Base-by-base conservation (phyloP, 257 asterid genomes). In the Penstemon barbatus region DNA sequence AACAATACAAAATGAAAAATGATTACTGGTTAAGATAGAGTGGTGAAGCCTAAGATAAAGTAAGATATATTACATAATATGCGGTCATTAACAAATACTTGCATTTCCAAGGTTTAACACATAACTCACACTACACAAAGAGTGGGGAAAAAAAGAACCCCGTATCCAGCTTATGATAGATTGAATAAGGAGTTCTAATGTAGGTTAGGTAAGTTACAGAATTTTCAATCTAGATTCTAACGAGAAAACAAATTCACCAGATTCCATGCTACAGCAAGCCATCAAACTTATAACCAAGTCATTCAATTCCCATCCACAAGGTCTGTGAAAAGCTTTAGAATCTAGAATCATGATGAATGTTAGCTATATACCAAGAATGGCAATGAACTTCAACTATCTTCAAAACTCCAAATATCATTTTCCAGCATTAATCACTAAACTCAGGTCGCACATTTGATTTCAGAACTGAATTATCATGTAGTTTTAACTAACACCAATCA, bases 151-250 rank as follows among this genome's bases (percentile, higher is more conserved):
- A 4, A 40, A 65, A 11, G 56, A 36, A 41, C 8, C 57, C 6
- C 7, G 49, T 33, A 62, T 62, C 54, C 46, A 64, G 67, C 53
- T 65, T 3, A 36, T 6, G 5, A 45, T 68, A 58, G 37, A 46
- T 3, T 15, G 42, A 46, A 25, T 12, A 63, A 19, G 42, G 57
- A 4, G 12, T 42, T 37, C 50, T 7, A 65, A 25, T 1, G 18
- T 51, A 38, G 71, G 62, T 51, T 15, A 12, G 13, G 5, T 66
- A 13, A 13, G 40, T 39, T 8, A 25, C 33, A 10, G 39, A 50
- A 66, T 51, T 51, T 66, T 5, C 62, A 48, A 66, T 51, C 41
- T 9, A 66, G 13, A 25, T 25, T 25, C 33, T 25, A 53, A 56
- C 6, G 43, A 54, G 5, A 55, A 53, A 10, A 19, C 7, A 18